Conservation (phyloP, 2,329 filamentous ascomycete species). For the Bipolaris victoriae region DNA sequence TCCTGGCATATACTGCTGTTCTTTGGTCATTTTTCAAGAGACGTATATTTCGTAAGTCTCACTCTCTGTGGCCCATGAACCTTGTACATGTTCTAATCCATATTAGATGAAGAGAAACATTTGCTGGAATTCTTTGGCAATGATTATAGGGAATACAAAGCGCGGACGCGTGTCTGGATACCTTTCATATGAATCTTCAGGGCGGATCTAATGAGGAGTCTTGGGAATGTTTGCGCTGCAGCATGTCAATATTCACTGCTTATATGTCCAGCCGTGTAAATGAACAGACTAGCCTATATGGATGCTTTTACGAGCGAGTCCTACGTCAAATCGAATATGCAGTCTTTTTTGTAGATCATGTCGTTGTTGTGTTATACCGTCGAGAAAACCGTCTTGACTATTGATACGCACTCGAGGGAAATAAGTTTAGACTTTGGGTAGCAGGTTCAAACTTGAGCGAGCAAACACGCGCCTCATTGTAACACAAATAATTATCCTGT, state of each 20-base stretch:
- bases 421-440: too few species aligned
- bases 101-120: conserved; percentile 74
- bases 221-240: not conserved
- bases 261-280: not conserved
- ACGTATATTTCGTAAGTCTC: conserved; percentile 68
- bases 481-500: too few species aligned
- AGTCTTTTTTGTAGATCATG: not conserved
- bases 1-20: conserved; percentile 73
- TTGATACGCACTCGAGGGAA: too few species aligned
- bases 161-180: conserved; percentile 76
- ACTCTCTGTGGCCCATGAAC: not conserved
- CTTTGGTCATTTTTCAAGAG: conserved; percentile 84
- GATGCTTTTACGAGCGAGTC: not conserved
- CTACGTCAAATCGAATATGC: not conserved
- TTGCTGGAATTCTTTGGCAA: conserved; percentile 82
- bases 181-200: conserved; percentile 66
- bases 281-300: not conserved
- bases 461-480: too few species aligned
- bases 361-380: too few species aligned
- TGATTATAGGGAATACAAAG: conserved; percentile 77
- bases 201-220: not conserved
- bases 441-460: too few species aligned
- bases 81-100: conserved; percentile 6
- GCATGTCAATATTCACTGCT: not conserved
- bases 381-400: too few species aligned